Evolutionary conservation across 768 basidiomycete species (phyloP), one percentile per base, ranked within the genome.

Genomic region (Macrolepiota fuliginosa): DNA sequence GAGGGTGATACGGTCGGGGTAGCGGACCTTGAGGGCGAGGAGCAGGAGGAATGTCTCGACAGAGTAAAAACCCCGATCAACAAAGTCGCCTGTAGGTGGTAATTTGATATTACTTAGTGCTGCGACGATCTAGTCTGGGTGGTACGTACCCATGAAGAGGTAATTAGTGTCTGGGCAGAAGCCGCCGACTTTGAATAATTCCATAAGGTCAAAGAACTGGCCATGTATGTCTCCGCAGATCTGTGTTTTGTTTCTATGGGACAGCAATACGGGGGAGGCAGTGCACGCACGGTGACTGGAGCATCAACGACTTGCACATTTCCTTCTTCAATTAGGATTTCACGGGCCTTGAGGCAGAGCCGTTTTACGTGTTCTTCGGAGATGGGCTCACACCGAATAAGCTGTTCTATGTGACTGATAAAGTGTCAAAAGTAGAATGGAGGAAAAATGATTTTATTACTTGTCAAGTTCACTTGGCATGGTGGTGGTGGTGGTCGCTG

Each of bases 151-250:
- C 92, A 97, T 96, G 84, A 97, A 96, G 54, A 97, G 87, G 74
- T 97, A 97, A 73, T 92, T 94, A 5, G 94, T 96, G 39, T 92
- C 87, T 62, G 95, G 95, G 73, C 94, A 96, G 67, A 88, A 87
- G 7, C 94, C 94, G 37, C 95, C 95, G 35, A 96, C 87, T 72
- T 88, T 89, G 83, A 97, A 96, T 62, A 99, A 81, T 76, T 99
- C 93, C 84, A 98, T 87, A 66, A 98, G 82, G 73, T 98, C 96
- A 74, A 90, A 97, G 72, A 98, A 97, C 70, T 98, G 96, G 10
- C 96, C 95, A 69, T 98, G 96, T 49, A 98, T 97, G 77, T 98
- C 96, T 7, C 96, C 96, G 70, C 91, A 94, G 70, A 94, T 91
- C 90, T 92, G 55, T 19, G 15, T 24, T 24, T 52, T 29, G 58